Conservation (phyloP, 2,329 filamentous ascomycete species). For the Fusarium bulbicola region DNA sequence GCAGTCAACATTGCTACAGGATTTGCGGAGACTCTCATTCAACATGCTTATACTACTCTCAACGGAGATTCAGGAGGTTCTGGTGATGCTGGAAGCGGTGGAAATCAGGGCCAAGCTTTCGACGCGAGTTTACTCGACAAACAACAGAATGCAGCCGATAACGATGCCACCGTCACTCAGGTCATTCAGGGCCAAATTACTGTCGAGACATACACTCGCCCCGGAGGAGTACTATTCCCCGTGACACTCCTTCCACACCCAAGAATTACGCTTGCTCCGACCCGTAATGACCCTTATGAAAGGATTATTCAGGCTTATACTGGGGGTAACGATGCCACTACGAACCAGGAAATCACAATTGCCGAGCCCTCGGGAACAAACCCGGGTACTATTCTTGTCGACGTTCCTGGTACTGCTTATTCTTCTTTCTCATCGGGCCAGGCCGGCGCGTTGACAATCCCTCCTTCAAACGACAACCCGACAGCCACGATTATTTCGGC, state of each 20-base stretch:
- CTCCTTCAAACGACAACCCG: slow-evolving; percentile 24
- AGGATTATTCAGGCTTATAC: slow-evolving; percentile 33
- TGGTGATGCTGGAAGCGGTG: slow-evolving; percentile 1
- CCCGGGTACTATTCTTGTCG: slow-evolving; percentile 26
- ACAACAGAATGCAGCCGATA: background rate
- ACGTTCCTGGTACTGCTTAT: slow-evolving; percentile 26
- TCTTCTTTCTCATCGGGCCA: slow-evolving; percentile 27
- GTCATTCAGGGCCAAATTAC: background rate
- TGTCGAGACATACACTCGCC: slow-evolving; percentile 14
- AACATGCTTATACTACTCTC: slow-evolving; percentile 18
- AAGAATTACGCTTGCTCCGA: slow-evolving; percentile 26
- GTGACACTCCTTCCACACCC: slow-evolving; percentile 26
- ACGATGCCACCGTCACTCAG: slow-evolving; percentile 10
- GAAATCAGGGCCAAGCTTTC: slow-evolving; percentile 13
- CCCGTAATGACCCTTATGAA: slow-evolving; percentile 23
- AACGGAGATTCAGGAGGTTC: slow-evolving; percentile 3
- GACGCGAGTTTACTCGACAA: slow-evolving; percentile 15
- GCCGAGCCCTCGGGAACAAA: slow-evolving; percentile 26
- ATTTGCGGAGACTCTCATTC: slow-evolving; percentile 23
- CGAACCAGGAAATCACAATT: slow-evolving; percentile 28
- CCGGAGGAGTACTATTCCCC: slow-evolving; percentile 15
- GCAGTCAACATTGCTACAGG: slow-evolving; percentile 16
- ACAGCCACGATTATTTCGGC: slow-evolving; percentile 28
- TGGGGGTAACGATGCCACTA: slow-evolving; percentile 19
- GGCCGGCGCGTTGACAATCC: slow-evolving; percentile 26